phyloP scores from a whole-genome alignment of 495 filamentous ascomycete genomes.

The Penicillium canescens region DNA sequence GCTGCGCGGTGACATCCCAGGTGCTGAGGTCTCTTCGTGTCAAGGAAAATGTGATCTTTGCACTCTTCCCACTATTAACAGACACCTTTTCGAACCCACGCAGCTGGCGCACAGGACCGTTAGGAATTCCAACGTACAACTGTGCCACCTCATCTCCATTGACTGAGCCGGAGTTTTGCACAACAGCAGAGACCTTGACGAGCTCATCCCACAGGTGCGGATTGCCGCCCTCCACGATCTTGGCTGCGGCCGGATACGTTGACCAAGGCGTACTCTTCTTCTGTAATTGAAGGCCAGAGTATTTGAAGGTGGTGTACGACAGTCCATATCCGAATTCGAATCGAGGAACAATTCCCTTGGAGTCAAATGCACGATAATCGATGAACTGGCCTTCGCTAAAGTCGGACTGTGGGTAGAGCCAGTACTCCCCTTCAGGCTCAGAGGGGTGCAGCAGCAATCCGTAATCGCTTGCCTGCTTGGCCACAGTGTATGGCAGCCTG shows the following conservation, averaged over 20 bases:
- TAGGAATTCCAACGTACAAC: slow-evolving; percentile 50
- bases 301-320: slow-evolving; percentile 64
- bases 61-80: slow-evolving; percentile 41
- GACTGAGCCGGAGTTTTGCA: slow-evolving; percentile 54
- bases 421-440: slow-evolving; percentile 46
- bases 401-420: slow-evolving; percentile 62
- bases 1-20: slow-evolving; percentile 62
- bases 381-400: slow-evolving; percentile 65
- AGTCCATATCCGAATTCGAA: slow-evolving; percentile 71
- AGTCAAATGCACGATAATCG: slow-evolving; percentile 68
- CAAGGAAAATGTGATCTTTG: slow-evolving; percentile 53
- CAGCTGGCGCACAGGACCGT: slow-evolving; percentile 56
- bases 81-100: slow-evolving; percentile 66
- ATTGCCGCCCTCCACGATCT: slow-evolving; percentile 56
- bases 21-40: slow-evolving; percentile 65
- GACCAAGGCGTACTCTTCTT: neutral
- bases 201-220: slow-evolving; percentile 59
- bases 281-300: slow-evolving; percentile 30
- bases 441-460: slow-evolving; percentile 58
- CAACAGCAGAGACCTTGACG: slow-evolving; percentile 45
- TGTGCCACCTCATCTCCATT: slow-evolving; percentile 59
- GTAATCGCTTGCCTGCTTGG: slow-evolving; percentile 63
- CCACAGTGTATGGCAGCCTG: slow-evolving; percentile 73
- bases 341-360: slow-evolving; percentile 52
- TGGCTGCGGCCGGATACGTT: slow-evolving; percentile 5